phyloP scores from a whole-genome alignment of 1,284 basidiomycete genomes.

The Cryptococcus jaspeensis region DNA sequence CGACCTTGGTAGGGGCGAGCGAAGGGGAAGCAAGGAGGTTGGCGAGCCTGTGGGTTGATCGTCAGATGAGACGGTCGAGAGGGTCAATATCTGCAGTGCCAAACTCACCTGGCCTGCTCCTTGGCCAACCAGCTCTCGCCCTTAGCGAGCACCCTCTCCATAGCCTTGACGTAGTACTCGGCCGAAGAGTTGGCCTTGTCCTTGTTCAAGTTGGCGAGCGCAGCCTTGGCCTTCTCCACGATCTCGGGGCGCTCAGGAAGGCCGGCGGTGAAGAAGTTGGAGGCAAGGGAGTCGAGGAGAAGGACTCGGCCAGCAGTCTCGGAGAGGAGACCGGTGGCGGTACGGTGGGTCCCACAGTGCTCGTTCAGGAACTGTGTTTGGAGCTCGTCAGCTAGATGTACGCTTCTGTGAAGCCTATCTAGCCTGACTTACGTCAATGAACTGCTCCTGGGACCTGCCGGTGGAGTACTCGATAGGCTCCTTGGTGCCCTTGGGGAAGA shows the following conservation, averaged over 20 bases:
- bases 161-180: slow-evolving; percentile 84
- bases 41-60: slow-evolving; percentile 31
- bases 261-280: slow-evolving; percentile 63
- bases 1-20: slow-evolving; percentile 74
- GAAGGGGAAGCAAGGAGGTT: slow-evolving; percentile 48
- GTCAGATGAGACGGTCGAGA: not conserved
- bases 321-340: slow-evolving; percentile 74
- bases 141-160: slow-evolving; percentile 79
- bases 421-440: slow-evolving; percentile 47
- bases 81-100: not conserved
- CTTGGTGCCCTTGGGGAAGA: slow-evolving; percentile 72
- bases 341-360: slow-evolving; percentile 81
- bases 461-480: slow-evolving; percentile 62
- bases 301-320: slow-evolving; percentile 79
- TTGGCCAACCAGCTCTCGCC: slow-evolving; percentile 78
- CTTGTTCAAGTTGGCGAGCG: slow-evolving; percentile 39
- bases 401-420: too few species aligned
- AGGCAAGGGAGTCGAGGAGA: slow-evolving; percentile 74
- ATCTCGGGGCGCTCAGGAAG: slow-evolving; percentile 59
- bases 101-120: slow-evolving; percentile 74
- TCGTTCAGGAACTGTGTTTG: slow-evolving; percentile 63
- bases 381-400: too few species aligned
- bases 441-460: slow-evolving; percentile 51
- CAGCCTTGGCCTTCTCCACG: slow-evolving; percentile 58
- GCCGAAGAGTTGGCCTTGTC: slow-evolving; percentile 54